Conservation (phyloP, 2,329 filamentous ascomycete species). For the Thelonectria discophora region DNA sequence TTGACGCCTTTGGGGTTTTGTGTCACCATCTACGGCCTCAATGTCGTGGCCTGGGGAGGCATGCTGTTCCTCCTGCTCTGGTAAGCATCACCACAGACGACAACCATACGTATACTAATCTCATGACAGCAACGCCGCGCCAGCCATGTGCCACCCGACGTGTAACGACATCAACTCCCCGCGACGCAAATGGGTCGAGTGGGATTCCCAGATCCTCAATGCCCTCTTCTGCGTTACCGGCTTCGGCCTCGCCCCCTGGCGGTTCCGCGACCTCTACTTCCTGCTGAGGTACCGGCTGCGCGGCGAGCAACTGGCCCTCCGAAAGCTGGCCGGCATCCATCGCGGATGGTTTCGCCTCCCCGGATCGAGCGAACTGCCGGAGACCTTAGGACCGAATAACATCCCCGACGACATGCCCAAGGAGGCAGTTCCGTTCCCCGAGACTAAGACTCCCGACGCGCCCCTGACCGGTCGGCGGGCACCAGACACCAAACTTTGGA, state of each 20-base stretch:
- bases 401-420: constrained; percentile 54
- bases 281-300: constrained; percentile 70
- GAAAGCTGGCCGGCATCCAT: constrained; percentile 78
- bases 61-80: constrained; percentile 89
- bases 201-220: constrained; percentile 81
- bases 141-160: constrained; percentile 74
- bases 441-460: constrained; percentile 67
- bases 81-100: constrained; percentile 52
- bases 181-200: constrained; percentile 85
- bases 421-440: constrained; percentile 67
- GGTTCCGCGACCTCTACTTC: constrained; percentile 78
- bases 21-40: constrained; percentile 80
- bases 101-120: constrained; percentile 18
- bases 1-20: constrained; percentile 79
- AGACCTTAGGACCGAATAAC: constrained; percentile 62
- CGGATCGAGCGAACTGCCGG: constrained; percentile 68
- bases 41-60: constrained; percentile 87
- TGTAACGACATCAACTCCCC: constrained; percentile 80
- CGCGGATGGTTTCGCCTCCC: constrained; percentile 77
- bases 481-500: constrained; percentile 74
- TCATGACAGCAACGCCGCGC: constrained; percentile 48
- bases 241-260: constrained; percentile 84
- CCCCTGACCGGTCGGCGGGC: constrained; percentile 79
- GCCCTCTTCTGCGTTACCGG: constrained; percentile 85
- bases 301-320: constrained; percentile 64